Evolutionary conservation across 2,329 filamentous ascomycete species (phyloP).

Genomic region (Botrytis hyacinthi): DNA sequence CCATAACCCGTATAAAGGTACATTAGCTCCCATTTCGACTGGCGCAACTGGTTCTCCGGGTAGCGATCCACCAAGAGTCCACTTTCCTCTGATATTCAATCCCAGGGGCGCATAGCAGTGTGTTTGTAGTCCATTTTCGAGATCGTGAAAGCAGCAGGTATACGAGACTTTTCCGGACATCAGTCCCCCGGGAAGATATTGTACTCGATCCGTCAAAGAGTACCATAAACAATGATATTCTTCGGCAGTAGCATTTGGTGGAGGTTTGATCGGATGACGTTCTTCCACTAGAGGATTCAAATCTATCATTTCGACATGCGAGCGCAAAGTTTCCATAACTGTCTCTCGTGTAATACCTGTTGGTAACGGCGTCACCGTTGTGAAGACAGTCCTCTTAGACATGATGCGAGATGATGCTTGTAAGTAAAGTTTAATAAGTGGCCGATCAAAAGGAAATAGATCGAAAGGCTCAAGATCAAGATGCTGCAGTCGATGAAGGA

Average conservation of each 20-base stretch:
- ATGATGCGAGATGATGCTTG: conserved; percentile 21
- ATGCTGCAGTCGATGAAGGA: background rate
- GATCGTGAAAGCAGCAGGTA: conserved; percentile 76
- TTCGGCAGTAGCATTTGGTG: conserved; percentile 63
- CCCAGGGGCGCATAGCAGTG: conserved; percentile 82
- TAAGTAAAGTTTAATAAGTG: background rate
- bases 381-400: conserved; percentile 58
- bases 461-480: background rate
- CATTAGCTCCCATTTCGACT: conserved; percentile 63
- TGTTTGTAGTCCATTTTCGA: conserved; percentile 71
- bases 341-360: conserved; percentile 62
- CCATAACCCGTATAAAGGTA: conserved; percentile 69
- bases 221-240: conserved; percentile 77
- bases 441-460: background rate
- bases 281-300: conserved; percentile 60
- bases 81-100: conserved; percentile 74
- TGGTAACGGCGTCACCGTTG: conserved; percentile 76
- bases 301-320: conserved; percentile 81
- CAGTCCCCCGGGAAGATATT: conserved; percentile 66
- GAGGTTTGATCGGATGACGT: conserved; percentile 65
- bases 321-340: conserved; percentile 73
- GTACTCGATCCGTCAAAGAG: conserved; percentile 71
- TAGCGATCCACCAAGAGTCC: conserved; percentile 70
- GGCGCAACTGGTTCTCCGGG: conserved; percentile 67
- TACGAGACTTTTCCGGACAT: conserved; percentile 69